A percentile compares a stretch with the other conserved stretches of the same genome.
These are phyloP conservation scores for Penicillium nordicum DNA, from an alignment of 2,329 filamentous ascomycete species.

Conservation along the genomic window DNA sequence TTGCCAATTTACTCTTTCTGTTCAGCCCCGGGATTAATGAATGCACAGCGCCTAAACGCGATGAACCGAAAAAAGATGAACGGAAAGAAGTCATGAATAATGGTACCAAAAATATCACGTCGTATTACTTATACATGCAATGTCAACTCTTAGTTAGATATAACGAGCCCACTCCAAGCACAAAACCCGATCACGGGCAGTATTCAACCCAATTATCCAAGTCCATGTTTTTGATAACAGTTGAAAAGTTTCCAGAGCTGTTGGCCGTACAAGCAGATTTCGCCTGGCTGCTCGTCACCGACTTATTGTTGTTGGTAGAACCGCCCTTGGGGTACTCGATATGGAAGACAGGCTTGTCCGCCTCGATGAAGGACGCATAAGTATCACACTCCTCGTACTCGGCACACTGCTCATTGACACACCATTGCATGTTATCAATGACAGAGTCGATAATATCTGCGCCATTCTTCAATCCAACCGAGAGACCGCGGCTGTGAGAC, in stretches of 20 bases:
- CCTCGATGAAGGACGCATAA: slow-evolving; percentile 57
- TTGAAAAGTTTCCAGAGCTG: slow-evolving; percentile 56
- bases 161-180: not conserved
- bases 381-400: slow-evolving; percentile 58
- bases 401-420: slow-evolving; percentile 68
- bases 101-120: not conserved
- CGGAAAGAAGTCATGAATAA: not conserved
- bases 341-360: slow-evolving; percentile 67
- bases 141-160: not conserved
- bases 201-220: slow-evolving; percentile 62
- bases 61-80: not conserved
- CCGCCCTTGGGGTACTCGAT: slow-evolving; percentile 65
- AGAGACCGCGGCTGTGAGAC: slow-evolving; percentile 54
- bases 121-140: slow-evolving; percentile 9
- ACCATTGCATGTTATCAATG: slow-evolving; percentile 57
- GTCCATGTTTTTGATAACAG: slow-evolving; percentile 63
- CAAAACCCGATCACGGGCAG: slow-evolving; percentile 38
- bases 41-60: not conserved
- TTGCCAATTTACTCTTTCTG: not conserved
- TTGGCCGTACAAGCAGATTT: slow-evolving; percentile 47
- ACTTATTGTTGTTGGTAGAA: slow-evolving; percentile 32
- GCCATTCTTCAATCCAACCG: slow-evolving; percentile 67
- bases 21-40: not conserved
- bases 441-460: slow-evolving; percentile 55
- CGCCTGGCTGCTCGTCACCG: slow-evolving; percentile 35